These are phyloP conservation scores for Fragaria vesca DNA, from an alignment of 306 rosid genomes.

Conservation along the genomic window DNA sequence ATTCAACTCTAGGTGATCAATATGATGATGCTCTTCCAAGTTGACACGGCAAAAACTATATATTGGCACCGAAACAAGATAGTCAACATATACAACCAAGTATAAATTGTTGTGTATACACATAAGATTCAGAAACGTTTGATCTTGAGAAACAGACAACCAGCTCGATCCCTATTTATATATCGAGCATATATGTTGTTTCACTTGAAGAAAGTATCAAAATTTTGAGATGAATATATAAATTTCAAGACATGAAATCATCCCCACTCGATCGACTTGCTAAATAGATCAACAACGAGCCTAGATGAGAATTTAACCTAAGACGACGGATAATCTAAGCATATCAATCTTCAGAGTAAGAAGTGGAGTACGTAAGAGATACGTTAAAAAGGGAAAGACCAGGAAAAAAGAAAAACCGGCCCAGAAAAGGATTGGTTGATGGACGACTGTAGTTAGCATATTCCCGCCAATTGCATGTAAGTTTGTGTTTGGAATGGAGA, in stretches of 20 bases:
- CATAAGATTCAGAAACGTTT: neutral
- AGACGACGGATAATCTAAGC: too few species aligned
- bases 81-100: neutral
- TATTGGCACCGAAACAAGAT: neutral
- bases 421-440: neutral
- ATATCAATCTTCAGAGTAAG: too few species aligned
- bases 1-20: neutral
- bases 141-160: too few species aligned
- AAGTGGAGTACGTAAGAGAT: neutral
- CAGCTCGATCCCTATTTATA: too few species aligned
- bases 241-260: neutral
- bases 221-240: too few species aligned
- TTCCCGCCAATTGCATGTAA: slow-evolving; percentile 29
- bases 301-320: too few species aligned
- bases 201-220: neutral
- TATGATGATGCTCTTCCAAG: neutral
- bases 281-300: neutral
- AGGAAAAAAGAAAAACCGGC: too few species aligned
- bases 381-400: neutral
- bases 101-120: neutral
- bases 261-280: neutral
- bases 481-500: slow-evolving; percentile 33
- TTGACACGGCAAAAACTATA: neutral
- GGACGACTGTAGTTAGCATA: slow-evolving; percentile 1
- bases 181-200: neutral